Percentiles rank a stretch among this genome's conserved stretches.
Evolutionary conservation across 164 flowering plant species (phyloP).

Genomic region (Sedum album): DNA sequence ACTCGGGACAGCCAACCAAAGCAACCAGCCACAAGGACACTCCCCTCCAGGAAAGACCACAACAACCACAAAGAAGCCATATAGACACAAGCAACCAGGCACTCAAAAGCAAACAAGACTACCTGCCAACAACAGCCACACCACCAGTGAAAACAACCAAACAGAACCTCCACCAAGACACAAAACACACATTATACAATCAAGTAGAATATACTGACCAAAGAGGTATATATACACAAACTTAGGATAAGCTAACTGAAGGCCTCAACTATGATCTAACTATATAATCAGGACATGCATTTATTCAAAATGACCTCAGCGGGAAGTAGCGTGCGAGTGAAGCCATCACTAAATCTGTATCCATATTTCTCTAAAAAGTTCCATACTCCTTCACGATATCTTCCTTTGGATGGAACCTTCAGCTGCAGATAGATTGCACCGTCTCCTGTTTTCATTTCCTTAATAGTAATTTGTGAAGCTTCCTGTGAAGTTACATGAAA

Average conservation of each 20-base stretch:
- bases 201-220: too few relatives aligned
- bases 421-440: slow-evolving; percentile 57
- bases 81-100: too few relatives aligned
- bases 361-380: slow-evolving; percentile 77
- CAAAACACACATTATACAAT: too few relatives aligned
- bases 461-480: slow-evolving; percentile 40
- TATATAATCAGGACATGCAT: not conserved
- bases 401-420: slow-evolving; percentile 40
- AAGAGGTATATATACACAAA: not conserved
- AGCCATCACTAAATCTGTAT: slow-evolving; percentile 44
- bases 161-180: too few relatives aligned
- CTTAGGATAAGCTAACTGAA: not conserved
- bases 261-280: not conserved
- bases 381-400: slow-evolving; percentile 43
- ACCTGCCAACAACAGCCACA: too few relatives aligned
- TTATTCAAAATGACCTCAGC: slow-evolving; percentile 44
- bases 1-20: too few relatives aligned
- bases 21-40: too few relatives aligned
- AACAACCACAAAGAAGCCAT: too few relatives aligned
- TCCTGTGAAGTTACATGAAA: too few relatives aligned
- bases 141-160: too few relatives aligned
- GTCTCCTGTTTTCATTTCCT: slow-evolving; percentile 44
- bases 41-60: too few relatives aligned
- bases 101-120: too few relatives aligned
- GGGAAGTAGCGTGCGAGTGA: slow-evolving; percentile 62